phyloP scores from a whole-genome alignment of 108 stramenopile genomes.

The Cyclotella choctawhatcheeana region DNA sequence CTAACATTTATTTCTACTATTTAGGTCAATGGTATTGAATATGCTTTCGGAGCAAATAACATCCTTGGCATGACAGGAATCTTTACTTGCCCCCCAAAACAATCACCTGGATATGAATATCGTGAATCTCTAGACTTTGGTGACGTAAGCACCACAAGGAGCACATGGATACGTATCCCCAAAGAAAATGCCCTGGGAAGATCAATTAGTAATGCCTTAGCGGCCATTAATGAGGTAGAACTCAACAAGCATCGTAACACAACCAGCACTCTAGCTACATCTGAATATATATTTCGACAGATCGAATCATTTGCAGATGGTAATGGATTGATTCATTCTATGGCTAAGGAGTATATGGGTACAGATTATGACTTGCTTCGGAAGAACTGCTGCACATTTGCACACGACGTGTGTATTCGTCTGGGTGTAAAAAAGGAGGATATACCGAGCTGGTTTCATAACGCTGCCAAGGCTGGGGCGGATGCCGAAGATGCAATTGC shows the following conservation, averaged over 20 bases:
- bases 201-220: slow-evolving; percentile 1
- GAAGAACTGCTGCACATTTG: slow-evolving; percentile 89
- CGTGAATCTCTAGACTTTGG: slow-evolving; percentile 79
- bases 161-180: slow-evolving; percentile 47
- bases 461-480: slow-evolving; percentile 70
- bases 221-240: slow-evolving; percentile 15
- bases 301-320: slow-evolving; percentile 64
- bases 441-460: slow-evolving; percentile 85
- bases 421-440: slow-evolving; percentile 77
- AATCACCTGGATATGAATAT: slow-evolving; percentile 77
- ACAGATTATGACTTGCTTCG: slow-evolving; percentile 78
- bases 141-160: slow-evolving; percentile 46
- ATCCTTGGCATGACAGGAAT: slow-evolving; percentile 74
- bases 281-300: slow-evolving; percentile 40
- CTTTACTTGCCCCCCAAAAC: slow-evolving; percentile 79
- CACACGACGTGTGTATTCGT: slow-evolving; percentile 74
- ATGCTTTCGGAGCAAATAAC: slow-evolving; percentile 76
- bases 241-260: not conserved
- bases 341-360: slow-evolving; percentile 80
- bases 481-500: slow-evolving; percentile 66
- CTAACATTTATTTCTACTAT: not conserved
- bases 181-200: slow-evolving; percentile 17
- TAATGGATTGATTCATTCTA: slow-evolving; percentile 59
- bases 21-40: slow-evolving; percentile 78
- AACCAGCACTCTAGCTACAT: not conserved